Base-by-base conservation (phyloP, 2,329 filamentous ascomycete genomes). In the Elsinoe ampelina region DNA sequence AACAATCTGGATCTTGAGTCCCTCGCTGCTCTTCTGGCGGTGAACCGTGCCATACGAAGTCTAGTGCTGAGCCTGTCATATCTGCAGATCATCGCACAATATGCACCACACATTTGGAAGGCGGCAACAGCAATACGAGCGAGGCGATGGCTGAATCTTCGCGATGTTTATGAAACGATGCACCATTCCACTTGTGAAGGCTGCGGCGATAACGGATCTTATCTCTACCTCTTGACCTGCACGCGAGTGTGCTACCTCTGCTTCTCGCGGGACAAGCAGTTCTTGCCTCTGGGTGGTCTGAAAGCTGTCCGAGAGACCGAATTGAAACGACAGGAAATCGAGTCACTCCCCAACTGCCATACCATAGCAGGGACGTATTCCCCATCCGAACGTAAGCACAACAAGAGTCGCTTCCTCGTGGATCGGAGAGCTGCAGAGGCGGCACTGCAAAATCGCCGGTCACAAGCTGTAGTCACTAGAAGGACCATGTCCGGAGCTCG, bases 241-340 rank as follows among this genome's bases (percentile, higher is more conserved):
- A 61, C 61, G 30, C 69, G 72, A 1, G 70, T 74, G 50, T 76
- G 73, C 62, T 72, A 66, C 58, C 59, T 67, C 13, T 73, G 72
- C 63, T 69, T 72, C 58, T 64, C 66, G 32, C 50, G 56, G n/a
- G 55, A 65, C 2, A 22, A 41, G 1, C 58, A 60, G 47, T 73
- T 70, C 57, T 63, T 69, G 42, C 69, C 71, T 69, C 7, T 50
- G 52, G 2, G 17, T 26, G 42, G 3, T 17, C 15, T 30, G 5
- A 8, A 3, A 5, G 26, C 8, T 8, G 26, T 8, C 8, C 26
- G 26, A 3, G 26, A 3, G 4, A 30, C n/a, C n/a, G n/a, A n/a
- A n/a, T n/a, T n/a, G n/a, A n/a, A n/a, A n/a, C n/a, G n/a, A n/a
- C n/a, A n/a, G n/a, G n/a, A n/a, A n/a, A n/a, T n/a, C n/a, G n/a